Percentiles rank a stretch among this genome's conserved stretches.
These are phyloP conservation scores for Infundibulicybe gibba DNA, from an alignment of 768 basidiomycete species.

Conservation along the genomic window DNA sequence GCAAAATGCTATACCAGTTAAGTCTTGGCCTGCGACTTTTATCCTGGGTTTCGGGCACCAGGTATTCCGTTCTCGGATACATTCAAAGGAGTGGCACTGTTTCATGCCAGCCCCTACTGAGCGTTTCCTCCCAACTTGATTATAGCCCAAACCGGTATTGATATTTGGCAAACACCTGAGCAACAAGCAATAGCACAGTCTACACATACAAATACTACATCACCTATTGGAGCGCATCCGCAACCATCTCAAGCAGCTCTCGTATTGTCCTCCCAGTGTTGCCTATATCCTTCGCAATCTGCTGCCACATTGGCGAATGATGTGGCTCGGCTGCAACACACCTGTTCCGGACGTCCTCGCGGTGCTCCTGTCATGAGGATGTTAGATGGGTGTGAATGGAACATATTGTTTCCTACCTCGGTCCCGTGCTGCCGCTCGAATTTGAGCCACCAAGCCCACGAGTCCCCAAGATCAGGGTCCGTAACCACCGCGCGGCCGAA, in stretches of 20 bases:
- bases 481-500: constrained; percentile 79
- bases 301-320: constrained; percentile 83
- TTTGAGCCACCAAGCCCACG: constrained; percentile 97
- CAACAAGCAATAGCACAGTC: too few species aligned
- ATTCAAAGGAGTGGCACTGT: too few species aligned
- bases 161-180: too few species aligned
- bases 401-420: constrained; percentile 24
- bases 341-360: constrained; percentile 64
- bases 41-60: too few species aligned
- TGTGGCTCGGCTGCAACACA: constrained; percentile 81
- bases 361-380: constrained; percentile 33
- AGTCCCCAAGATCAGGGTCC: constrained; percentile 73
- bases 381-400: neutral
- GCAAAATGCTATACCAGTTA: too few species aligned
- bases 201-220: neutral
- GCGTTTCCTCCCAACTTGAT: too few species aligned
- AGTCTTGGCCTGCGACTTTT: too few species aligned
- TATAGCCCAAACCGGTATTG: too few species aligned
- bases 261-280: constrained; percentile 63
- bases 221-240: constrained; percentile 20
- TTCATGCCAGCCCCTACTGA: too few species aligned
- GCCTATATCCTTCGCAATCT: constrained; percentile 73
- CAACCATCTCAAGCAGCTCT: constrained; percentile 72
- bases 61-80: too few species aligned
- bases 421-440: constrained; percentile 85